Evolutionary conservation across 2,329 filamentous ascomycete genomes (phyloP).

Genomic region (Aspergillus cejpii): DNA sequence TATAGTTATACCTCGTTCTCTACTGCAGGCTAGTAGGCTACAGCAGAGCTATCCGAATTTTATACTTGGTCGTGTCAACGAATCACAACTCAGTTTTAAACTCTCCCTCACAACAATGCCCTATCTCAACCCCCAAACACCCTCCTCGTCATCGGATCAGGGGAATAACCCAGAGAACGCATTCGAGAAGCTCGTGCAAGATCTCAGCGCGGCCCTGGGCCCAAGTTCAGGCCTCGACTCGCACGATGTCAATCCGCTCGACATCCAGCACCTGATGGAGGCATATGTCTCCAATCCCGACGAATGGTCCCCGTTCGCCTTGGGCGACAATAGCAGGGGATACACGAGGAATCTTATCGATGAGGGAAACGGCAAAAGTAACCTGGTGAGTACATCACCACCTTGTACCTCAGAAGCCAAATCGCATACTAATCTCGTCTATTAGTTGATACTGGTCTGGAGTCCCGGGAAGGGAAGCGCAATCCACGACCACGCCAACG

Average conservation of each 20-base stretch:
- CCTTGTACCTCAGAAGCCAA: too few species aligned
- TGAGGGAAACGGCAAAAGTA: slow-evolving; percentile 76
- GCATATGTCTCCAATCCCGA: slow-evolving; percentile 61
- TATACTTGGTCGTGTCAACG: neutral
- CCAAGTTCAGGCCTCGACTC: slow-evolving; percentile 76
- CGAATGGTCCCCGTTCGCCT: slow-evolving; percentile 70
- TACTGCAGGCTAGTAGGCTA: too few species aligned
- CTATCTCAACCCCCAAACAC: slow-evolving; percentile 24
- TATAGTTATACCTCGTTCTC: too few species aligned
- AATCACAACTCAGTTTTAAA: neutral
- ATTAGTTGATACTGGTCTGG: slow-evolving; percentile 83
- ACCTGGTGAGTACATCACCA: slow-evolving; percentile 50
- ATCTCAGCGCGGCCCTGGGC: slow-evolving; percentile 68
- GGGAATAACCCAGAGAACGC: slow-evolving; percentile 15
- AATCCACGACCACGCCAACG: slow-evolving; percentile 83
- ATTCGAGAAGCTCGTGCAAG: slow-evolving; percentile 65
- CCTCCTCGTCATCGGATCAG: slow-evolving; percentile 7
- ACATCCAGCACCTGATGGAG: slow-evolving; percentile 66
- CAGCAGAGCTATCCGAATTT: neutral
- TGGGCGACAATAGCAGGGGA: slow-evolving; percentile 60
- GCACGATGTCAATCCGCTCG: slow-evolving; percentile 68
- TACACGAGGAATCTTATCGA: slow-evolving; percentile 90
- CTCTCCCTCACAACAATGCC: slow-evolving; percentile 25
- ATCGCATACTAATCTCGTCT: slow-evolving; percentile 7
- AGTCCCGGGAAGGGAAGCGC: slow-evolving; percentile 73